Percentiles rank a stretch among this genome's conserved stretches.
Evolutionary conservation across 2,329 filamentous ascomycete species (phyloP).

Genomic region (Aspergillus viridinutans): DNA sequence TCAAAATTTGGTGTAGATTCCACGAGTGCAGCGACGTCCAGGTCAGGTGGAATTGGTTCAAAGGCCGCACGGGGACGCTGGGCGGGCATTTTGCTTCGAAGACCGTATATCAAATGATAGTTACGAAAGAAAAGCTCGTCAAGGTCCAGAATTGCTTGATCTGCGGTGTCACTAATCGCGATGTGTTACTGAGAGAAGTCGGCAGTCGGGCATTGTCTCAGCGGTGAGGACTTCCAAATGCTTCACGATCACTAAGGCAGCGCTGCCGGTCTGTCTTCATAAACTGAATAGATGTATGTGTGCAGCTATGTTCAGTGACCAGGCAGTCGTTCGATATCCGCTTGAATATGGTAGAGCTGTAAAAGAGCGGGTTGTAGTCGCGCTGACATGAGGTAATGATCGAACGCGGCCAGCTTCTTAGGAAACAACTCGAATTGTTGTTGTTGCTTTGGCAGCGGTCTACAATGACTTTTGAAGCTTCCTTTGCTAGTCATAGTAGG

Average conservation of each 20-base stretch:
- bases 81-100: conserved; percentile 61
- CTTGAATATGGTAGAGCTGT: background rate
- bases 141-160: background rate
- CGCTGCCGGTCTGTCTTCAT: background rate
- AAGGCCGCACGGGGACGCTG: conserved; percentile 82
- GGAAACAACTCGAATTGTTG: background rate
- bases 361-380: background rate
- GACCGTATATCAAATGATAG: background rate
- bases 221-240: background rate
- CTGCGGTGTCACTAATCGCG: background rate
- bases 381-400: background rate
- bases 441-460: background rate
- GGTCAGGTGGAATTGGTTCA: conserved; percentile 80
- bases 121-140: background rate
- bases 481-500: background rate
- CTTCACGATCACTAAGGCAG: background rate
- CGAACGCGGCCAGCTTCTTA: background rate
- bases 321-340: background rate
- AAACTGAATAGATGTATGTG: background rate
- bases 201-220: background rate
- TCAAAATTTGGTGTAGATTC: conserved; percentile 78
- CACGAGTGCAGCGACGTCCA: conserved; percentile 73
- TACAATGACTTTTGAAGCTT: background rate
- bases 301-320: background rate
- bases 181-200: background rate